Evolutionary conservation across 257 asterid species (phyloP).

Genomic region (Solanum okadae): DNA sequence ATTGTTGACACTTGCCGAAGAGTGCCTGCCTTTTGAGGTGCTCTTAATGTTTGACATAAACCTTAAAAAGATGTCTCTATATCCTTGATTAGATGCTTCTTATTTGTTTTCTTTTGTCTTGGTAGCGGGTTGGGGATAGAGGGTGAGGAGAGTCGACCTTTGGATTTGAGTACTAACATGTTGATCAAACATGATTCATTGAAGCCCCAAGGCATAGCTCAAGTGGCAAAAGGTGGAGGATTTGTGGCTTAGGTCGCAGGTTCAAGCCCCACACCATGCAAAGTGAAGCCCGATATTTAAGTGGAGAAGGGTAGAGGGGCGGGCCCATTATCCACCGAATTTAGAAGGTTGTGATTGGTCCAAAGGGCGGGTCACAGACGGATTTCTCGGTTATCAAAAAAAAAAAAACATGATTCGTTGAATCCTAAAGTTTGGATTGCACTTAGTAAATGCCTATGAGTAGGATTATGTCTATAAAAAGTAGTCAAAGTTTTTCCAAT

Average conservation of each 20-base stretch:
- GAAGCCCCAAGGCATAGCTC: too few relatives aligned
- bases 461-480: background rate
- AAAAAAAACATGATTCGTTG: background rate
- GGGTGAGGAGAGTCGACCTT: background rate
- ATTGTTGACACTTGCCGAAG: background rate
- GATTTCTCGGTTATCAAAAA: too few relatives aligned
- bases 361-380: too few relatives aligned
- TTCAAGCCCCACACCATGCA: too few relatives aligned
- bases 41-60: background rate
- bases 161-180: background rate
- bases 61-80: background rate
- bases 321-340: too few relatives aligned
- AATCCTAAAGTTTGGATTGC: background rate
- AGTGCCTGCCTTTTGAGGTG: background rate
- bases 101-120: background rate
- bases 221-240: too few relatives aligned
- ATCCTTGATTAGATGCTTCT: background rate
- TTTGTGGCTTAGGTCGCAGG: too few relatives aligned
- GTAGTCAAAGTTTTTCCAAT: too few relatives aligned
- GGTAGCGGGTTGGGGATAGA: background rate
- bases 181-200: background rate
- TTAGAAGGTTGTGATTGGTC: too few relatives aligned
- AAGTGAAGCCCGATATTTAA: too few relatives aligned
- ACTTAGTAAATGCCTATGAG: background rate
- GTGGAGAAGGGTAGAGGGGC: too few relatives aligned